Evolutionary conservation across 306 rosid genomes (phyloP).

Genomic region (Quercus engelmannii): DNA sequence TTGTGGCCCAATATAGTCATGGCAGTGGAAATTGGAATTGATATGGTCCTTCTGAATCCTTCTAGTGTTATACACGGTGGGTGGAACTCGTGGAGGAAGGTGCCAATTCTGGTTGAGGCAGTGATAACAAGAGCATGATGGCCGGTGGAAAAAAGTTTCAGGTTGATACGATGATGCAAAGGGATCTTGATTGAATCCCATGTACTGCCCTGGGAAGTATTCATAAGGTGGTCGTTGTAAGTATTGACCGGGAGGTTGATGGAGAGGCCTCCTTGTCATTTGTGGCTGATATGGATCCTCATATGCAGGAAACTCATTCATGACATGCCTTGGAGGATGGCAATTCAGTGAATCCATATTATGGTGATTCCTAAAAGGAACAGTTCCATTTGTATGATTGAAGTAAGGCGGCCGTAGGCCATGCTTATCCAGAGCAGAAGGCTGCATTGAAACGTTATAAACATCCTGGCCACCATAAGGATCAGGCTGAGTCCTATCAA

Average conservation of each 20-base stretch:
- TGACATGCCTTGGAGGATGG: constrained; percentile 24
- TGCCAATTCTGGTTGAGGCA: constrained; percentile 28
- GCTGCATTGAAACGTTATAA: constrained; percentile 25
- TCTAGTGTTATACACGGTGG: constrained; percentile 4
- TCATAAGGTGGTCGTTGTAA: constrained; percentile 19
- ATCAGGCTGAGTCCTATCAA: constrained; percentile 29
- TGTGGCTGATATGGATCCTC: constrained; percentile 26
- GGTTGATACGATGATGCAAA: constrained; percentile 13
- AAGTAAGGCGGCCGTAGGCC: constrained; percentile 16
- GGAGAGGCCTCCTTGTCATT: constrained; percentile 23
- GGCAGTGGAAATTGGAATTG: constrained; percentile 20
- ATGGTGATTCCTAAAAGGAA: constrained; percentile 20
- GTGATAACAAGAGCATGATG: constrained; percentile 30
- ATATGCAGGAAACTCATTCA: constrained; percentile 25
- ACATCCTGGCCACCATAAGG: constrained; percentile 17
- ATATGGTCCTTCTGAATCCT: constrained; percentile 22
- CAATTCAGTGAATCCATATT: constrained; percentile 22
- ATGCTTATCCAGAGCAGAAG: constrained; percentile 22
- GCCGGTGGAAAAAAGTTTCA: constrained; percentile 22
- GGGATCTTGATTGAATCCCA: constrained; percentile 19
- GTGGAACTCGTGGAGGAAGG: constrained; percentile 14
- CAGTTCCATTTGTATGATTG: constrained; percentile 3
- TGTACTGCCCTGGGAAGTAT: constrained; percentile 13
- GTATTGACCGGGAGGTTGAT: constrained; percentile 21
- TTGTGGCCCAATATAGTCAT: constrained; percentile 8